These are phyloP conservation scores for Glebionis coronaria DNA, from an alignment of 129 eudicot genomes.

Conservation along the genomic window DNA sequence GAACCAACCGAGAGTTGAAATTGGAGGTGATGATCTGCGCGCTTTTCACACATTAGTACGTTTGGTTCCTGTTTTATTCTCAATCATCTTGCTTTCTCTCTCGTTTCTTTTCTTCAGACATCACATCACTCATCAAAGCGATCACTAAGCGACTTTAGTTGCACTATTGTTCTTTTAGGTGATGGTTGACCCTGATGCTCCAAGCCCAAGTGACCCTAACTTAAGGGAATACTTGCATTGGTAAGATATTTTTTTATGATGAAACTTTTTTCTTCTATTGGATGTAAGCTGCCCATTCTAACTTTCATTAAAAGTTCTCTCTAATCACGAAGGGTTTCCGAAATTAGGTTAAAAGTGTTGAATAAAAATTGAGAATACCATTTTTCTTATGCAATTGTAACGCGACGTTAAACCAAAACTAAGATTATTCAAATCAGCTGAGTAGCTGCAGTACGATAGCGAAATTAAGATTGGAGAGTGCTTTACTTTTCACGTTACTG, in stretches of 20 bases:
- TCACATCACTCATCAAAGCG: not conserved
- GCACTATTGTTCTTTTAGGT: conserved; percentile 34
- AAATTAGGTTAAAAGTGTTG: too few species aligned
- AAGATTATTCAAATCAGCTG: not conserved
- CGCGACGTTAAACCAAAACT: not conserved
- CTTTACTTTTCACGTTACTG: too few species aligned
- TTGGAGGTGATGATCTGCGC: conserved; percentile 73
- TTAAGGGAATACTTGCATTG: conserved; percentile 86
- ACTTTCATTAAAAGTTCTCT: too few species aligned
- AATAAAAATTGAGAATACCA: too few species aligned
- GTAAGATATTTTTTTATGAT: conserved; percentile 26
- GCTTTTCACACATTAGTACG: conserved; percentile 70
- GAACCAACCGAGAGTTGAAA: conserved; percentile 68
- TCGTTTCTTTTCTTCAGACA: not conserved
- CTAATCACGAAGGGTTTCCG: too few species aligned
- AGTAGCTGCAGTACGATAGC: too few species aligned
- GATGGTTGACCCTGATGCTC: conserved; percentile 98
- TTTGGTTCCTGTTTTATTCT: not conserved
- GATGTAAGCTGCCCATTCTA: too few species aligned
- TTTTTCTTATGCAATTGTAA: not conserved
- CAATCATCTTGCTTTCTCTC: not conserved
- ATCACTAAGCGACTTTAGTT: conserved; percentile 4
- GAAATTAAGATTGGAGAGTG: too few species aligned
- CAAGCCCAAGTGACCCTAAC: conserved; percentile 83
- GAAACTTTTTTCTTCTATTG: too few species aligned